Evolutionary conservation across 2,329 filamentous ascomycete species (phyloP), one percentile per base, ranked within the genome.

Genomic region (Trichophyton rubrum): DNA sequence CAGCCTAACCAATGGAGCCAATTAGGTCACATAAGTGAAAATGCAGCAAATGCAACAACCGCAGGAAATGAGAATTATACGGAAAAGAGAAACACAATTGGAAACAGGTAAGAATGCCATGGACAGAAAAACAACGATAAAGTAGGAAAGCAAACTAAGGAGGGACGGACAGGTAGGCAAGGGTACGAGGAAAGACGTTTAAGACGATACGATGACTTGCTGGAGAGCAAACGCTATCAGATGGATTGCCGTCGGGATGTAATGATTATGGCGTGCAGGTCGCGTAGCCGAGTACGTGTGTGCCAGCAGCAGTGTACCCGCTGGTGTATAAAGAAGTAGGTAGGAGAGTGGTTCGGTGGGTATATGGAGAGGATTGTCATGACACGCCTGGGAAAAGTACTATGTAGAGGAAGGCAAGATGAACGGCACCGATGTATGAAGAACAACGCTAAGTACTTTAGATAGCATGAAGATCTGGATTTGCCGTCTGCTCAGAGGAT

Each of bases 31-130:
- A 59, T 30, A 27, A 38, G 24, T 24, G 30, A 55, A 58, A 58
- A 45, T 58, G 56, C 33, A 58, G 24, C 56, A 58, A 58, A 58
- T 58, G 56, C 56, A 41, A 43, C 38, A 22, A 49, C 45, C 30
- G 3, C 3, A 35, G 49, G 45, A 27, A 11, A 49, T 30, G 22
- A 49, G 13, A 47, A 49, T 49, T 15, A 20, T 45, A 45, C 1
- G 15, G 41, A n/a, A 7, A 45, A 3, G 43, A 20, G 43, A 47
- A 30, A 47, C 33, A 38, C 9, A 3, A 38, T 38, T 38, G 33
- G 33, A 38, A 38, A 9, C 3, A 13, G 33, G 8, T 11, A 38
- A 9, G 11, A 13, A 38, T 38, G 20, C 45, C 45, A 49, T 24
- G 13, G 24, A 49, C 45, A n/a, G 20, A 7, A n/a, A 6, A 22